Evolutionary conservation across 1,284 basidiomycete genomes (phyloP), one percentile per base, ranked within the genome.

Genomic region (Cutaneotrichosporon arboriforme): DNA sequence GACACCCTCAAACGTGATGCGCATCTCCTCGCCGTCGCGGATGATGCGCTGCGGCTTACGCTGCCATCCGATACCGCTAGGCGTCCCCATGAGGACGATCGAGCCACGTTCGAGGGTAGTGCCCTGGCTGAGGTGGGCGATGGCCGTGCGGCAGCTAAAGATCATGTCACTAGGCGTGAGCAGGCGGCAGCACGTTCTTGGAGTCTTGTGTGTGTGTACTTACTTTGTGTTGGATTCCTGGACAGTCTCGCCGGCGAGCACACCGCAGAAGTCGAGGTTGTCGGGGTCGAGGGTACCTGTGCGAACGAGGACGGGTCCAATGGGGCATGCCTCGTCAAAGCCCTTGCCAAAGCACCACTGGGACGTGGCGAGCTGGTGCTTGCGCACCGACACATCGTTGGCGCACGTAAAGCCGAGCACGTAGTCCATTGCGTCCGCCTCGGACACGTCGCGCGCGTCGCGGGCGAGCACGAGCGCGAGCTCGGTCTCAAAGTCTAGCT

Each of bases 51-150:
- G 60, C 2, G 75, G 75, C 20, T 59, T 53, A 10, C 47, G 53
- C 4, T 60, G 66, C 66, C 67, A 74, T 45, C 76, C 76, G 31
- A 77, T 66, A 1, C 76, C 75, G 4, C 64, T 64, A 0, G 75
- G 75, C 0, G 75, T 77, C 3, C 70, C 69, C 51, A 88, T 91
- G 62, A 88, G 79, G 63, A 92, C 86, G 58, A 91, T 77, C 0
- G 84, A 83, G 1, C 90, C 91, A 0, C 87, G 82, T 58, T 84
- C 81, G 20, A 96, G 81, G 0, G 90, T 93, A 3, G 90, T 90
- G 1, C 85, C 89, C 67, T 90, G 84, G 1, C 87, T 90, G 33
- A 92, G 81, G 77, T 84, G 86, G 0, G 88, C 79, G 50, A 78
- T 63, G 49, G 76, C 72, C 44, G 70, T 68, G n/a, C 70, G 68